Evolutionary conservation across 2,329 filamentous ascomycete species (phyloP), one percentile per base, ranked within the genome.

Genomic region (Dendryphion nanum): DNA sequence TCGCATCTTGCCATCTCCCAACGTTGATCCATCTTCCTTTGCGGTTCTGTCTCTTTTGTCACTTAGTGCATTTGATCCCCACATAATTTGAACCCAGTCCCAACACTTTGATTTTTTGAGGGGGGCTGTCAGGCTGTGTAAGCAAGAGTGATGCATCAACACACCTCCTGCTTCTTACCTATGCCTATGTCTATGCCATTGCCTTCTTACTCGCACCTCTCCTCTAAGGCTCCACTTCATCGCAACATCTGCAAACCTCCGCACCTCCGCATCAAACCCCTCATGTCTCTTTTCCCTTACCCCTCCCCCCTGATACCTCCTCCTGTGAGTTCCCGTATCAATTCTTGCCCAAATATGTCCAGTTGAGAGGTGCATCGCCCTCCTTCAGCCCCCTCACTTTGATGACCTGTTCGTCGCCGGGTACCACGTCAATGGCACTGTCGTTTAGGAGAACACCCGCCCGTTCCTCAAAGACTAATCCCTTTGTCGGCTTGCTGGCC

Each of bases 391-490:
- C 70, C 51, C 51, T 65, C 41, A 73, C 69, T 39, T 50, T 63
- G 47, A 74, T 63, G 31, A 66, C 46, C 50, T 80, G 76, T 42
- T 74, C 73, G 51, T 80, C 77, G 5, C 76, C 76, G n/a, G 78
- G 78, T 5, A 78, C 72, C 41, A 80, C 57, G 51, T 81, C 78
- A 37, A 81, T 68, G 6, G 75, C 77, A 51, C 75, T 79, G 53
- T 81, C 77, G 35, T 73, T 69, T 15, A 79, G 59, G 10, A 71
- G 64, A 29, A 79, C 70, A 8, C 74, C 76, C 37, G 76, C 71
- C 36, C 74, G 59, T 51, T 80, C 78, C 55, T 80, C 77, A 46
- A 80, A 79, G 4, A 80, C 77, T n/a, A 81, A 59, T 10, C 77
- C 77, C 47, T 81, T 81, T 2, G 77, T 77, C 2, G 78, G 77